Evolutionary conservation across 169 alveolate genomes (phyloP).

Genomic region (Eimeria zaria): DNA sequence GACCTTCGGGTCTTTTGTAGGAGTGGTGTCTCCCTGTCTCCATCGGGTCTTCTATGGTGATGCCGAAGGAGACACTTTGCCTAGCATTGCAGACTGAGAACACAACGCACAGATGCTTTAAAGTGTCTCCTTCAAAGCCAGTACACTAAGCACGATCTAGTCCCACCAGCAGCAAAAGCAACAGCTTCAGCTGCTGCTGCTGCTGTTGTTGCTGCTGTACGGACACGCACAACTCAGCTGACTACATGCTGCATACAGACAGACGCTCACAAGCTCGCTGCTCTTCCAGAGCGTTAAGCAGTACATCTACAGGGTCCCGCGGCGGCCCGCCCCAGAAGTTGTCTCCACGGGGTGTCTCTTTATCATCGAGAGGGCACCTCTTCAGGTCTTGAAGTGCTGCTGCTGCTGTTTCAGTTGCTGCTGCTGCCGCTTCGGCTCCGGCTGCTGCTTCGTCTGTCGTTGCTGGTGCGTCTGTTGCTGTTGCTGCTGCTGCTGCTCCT

Average conservation of each 20-base stretch:
- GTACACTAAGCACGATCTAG: neutral
- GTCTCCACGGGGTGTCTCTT: neutral
- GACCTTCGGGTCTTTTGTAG: neutral
- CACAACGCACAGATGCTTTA: neutral
- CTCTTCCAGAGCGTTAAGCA: neutral
- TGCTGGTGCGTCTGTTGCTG: neutral
- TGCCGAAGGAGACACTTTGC: constrained; percentile 5
- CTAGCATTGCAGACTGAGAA: neutral
- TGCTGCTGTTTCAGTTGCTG: neutral
- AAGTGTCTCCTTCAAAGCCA: neutral
- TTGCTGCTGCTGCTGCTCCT: neutral
- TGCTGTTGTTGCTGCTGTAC: neutral
- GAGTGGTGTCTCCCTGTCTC: constrained; percentile 7
- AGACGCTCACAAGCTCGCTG: neutral
- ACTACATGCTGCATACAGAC: neutral
- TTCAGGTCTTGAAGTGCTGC: neutral
- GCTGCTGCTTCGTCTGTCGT: neutral
- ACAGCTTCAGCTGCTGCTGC: constrained; percentile 12
- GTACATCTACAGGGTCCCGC: neutral
- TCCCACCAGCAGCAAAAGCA: constrained; percentile 5
- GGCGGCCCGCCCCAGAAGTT: neutral
- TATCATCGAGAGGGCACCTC: neutral
- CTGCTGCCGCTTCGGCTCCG: neutral
- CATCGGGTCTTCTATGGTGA: neutral
- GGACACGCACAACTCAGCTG: neutral